Evolutionary conservation across 257 asterid species (phyloP).

Genomic region (Rubia yunnanensis): DNA sequence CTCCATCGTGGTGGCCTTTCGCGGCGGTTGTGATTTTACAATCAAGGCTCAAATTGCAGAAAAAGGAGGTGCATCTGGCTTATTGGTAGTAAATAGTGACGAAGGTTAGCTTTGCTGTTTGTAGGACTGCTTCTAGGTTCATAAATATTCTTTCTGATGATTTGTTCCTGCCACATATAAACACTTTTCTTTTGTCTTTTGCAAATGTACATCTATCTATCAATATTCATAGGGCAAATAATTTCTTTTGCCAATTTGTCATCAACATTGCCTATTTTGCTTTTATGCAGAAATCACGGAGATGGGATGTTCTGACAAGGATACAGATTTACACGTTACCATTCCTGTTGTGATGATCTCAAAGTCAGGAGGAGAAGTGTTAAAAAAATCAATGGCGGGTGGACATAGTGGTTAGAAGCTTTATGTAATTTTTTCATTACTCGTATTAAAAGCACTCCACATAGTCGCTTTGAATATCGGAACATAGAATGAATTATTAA

Average conservation of each 20-base stretch:
- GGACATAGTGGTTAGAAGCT: slow-evolving; percentile 46
- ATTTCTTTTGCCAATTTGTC: neutral
- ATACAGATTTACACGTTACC: slow-evolving; percentile 39
- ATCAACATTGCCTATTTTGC: neutral
- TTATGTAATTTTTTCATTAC: slow-evolving; percentile 10
- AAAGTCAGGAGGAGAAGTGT: slow-evolving; percentile 63
- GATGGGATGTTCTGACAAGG: slow-evolving; percentile 72
- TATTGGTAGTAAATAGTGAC: slow-evolving; percentile 64
- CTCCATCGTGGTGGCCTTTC: slow-evolving; percentile 52
- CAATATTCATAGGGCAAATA: neutral
- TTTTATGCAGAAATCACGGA: slow-evolving; percentile 54
- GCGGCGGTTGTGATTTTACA: slow-evolving; percentile 84
- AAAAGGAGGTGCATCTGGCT: slow-evolving; percentile 71
- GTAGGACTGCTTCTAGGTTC: slow-evolving; percentile 1
- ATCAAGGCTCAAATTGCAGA: slow-evolving; percentile 75
- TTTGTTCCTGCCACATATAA: neutral
- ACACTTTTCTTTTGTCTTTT: neutral
- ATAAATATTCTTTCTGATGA: neutral
- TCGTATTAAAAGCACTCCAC: neutral
- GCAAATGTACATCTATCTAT: neutral
- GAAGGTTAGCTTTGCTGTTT: slow-evolving; percentile 50
- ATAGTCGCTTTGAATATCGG: neutral
- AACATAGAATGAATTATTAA: neutral
- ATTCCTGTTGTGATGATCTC: slow-evolving; percentile 77
- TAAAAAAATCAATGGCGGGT: slow-evolving; percentile 45